Evolutionary conservation across 2,329 filamentous ascomycete genomes (phyloP), one percentile per base, ranked within the genome.

Genomic region (Apiospora malaysiana): DNA sequence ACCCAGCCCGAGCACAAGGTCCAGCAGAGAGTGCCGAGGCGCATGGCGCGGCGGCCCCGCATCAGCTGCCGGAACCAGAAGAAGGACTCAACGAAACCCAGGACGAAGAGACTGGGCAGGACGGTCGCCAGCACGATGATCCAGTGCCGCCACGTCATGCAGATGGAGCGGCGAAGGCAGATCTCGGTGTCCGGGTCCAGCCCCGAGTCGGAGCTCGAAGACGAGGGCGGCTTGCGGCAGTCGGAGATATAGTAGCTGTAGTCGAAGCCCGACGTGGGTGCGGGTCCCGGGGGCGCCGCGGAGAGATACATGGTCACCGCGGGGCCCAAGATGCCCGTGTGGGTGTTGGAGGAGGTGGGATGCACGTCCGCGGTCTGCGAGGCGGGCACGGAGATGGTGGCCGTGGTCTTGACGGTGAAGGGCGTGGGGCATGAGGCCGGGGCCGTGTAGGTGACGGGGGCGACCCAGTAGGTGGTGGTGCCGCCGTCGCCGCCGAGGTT

Each of bases 41-140:
- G 66, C 25, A 68, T 27, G 7, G 66, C 66, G 25, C 21, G 32
- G 2, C 46, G 43, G 45, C 66, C 66, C 7, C 25, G 43, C 66
- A 68, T 68, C 45, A 68, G 27, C 46, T 37, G 45, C 25, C 66
- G 25, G 66, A 68, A 68, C 66, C 66, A 68, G 43, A 47, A 16
- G 66, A 68, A 68, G 45, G 66, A 68, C 46, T 68, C 66, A 45
- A 23, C 3, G 46, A 68, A 68, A 9, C 66, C 66, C 16, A 68
- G 45, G 8, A 51, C 27, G 9, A 68, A 40, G 5, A 68, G 45
- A 3, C 43, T 32, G 8, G 66, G 66, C 8, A 49, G 66, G 18
- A 68, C 66, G 2, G 46, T 49, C 27, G 66, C 45, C 18, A 68
- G 66, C 46, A 51, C 66, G 18, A 68, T 49, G 45, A 68, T 16